These are phyloP conservation scores for Cadophora sp. DNA, from an alignment of 2,329 filamentous ascomycete genomes.

Conservation along the genomic window DNA sequence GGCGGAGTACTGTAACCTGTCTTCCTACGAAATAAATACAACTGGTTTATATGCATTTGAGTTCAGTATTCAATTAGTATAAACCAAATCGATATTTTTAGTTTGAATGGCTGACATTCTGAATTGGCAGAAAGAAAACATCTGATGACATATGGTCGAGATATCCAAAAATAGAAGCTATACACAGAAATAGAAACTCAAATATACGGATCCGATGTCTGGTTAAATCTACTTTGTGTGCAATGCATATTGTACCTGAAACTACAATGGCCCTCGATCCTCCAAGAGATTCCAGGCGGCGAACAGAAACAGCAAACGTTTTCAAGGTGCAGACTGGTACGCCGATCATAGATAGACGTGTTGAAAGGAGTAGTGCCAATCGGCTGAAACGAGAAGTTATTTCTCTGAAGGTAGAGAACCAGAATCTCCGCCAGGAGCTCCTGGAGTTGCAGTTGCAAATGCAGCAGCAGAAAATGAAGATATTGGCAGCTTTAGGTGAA, in stretches of 20 bases:
- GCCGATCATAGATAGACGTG: constrained; percentile 2
- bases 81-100: background rate
- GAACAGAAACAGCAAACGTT: background rate
- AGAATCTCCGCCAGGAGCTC: constrained; percentile 2
- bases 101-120: constrained; percentile 1
- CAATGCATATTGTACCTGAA: background rate
- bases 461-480: background rate
- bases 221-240: background rate
- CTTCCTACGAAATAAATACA: background rate
- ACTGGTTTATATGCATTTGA: constrained; percentile 5
- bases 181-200: background rate
- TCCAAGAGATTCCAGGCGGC: background rate
- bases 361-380: background rate
- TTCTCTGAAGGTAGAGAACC: background rate
- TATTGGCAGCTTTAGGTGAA: constrained; percentile 4
- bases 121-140: constrained; percentile 2
- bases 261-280: background rate
- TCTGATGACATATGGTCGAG: background rate
- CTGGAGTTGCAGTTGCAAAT: constrained; percentile 1
- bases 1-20: background rate
- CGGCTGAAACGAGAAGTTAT: background rate
- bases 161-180: background rate
- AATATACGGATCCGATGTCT: background rate
- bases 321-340: constrained; percentile 2
- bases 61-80: background rate